phyloP scores from a whole-genome alignment of 352 stramenopile genomes.

The Globisporangium middletonii region DNA sequence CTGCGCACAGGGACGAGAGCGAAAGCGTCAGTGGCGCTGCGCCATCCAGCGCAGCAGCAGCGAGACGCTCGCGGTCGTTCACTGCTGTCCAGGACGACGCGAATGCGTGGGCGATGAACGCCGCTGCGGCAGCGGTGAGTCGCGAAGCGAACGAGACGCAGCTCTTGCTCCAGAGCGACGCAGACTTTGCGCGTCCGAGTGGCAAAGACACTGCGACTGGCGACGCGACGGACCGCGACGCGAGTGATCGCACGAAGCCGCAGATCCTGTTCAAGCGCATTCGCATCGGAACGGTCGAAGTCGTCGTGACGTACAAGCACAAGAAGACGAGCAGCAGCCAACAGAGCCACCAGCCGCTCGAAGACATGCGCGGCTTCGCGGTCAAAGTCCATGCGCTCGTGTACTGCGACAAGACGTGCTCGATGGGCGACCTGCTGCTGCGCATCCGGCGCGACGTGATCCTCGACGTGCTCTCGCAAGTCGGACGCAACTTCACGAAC shows the following conservation, averaged over 20 bases:
- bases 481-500: conserved; percentile 84
- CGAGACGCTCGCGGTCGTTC: conserved; percentile 9
- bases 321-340: conserved; percentile 31
- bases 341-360: conserved; percentile 37
- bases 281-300: conserved; percentile 65
- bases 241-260: conserved; percentile 32
- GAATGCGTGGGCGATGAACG: conserved; percentile 24
- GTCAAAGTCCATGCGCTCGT: conserved; percentile 83
- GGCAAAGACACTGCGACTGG: background rate
- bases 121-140: conserved; percentile 14
- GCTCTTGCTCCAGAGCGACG: conserved; percentile 10
- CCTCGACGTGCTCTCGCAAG: conserved; percentile 77
- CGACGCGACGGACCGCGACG: conserved; percentile 15
- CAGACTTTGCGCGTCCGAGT: background rate
- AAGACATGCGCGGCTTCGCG: conserved; percentile 83
- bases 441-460: conserved; percentile 77
- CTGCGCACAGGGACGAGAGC: conserved; percentile 14
- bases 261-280: conserved; percentile 80
- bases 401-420: conserved; percentile 85
- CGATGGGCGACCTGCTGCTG: conserved; percentile 59
- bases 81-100: conserved; percentile 32
- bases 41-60: background rate
- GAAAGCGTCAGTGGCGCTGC: background rate
- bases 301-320: conserved; percentile 81
- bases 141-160: conserved; percentile 23